Evolutionary conservation across 495 filamentous ascomycete genomes (phyloP), one percentile per base, ranked within the genome.

Genomic region (Chlorociboria aeruginascens): DNA sequence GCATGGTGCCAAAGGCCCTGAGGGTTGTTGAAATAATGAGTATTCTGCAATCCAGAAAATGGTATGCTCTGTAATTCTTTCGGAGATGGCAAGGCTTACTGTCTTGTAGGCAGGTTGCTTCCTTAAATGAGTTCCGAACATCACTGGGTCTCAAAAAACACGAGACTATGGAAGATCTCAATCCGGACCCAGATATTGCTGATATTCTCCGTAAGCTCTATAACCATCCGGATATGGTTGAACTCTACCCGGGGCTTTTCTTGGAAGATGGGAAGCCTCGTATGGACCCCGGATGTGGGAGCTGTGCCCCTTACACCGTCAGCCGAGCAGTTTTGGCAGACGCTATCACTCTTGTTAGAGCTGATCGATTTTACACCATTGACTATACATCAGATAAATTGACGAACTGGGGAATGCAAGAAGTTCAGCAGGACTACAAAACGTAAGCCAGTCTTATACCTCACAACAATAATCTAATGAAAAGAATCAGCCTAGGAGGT

Each of bases 81-180:
- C 20, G 20, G 20, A 25, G 20, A 25, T 25, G 20, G 4, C 20
- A 25, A 25, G 20, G 20, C 20, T 25, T 4, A 25, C 20, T 25
- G 4, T 2, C 4, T 25, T 4, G 1, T 25, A 25, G 86, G 88
- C 83, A 85, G 49, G 58, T 87, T 30, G 82, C 82, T 0, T 82
- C 83, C 1, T 66, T 94, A 43, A 94, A 94, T 61, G 88, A 94
- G 61, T 87, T 94, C 66, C 70, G 87, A 28, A 71, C 77, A 50
- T 84, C 82, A 67, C 93, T 94, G 55, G 78, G 76, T 11, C 66
- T 94, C 20, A 73, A 79, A 49, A 76, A 80, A 0, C 76, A 92
- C 58, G 71, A 79, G 53, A 81, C 72, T 25, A 0, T 93, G 92
- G 82, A 89, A 50, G 81, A 85, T 46, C 89, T 93, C 68, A 92